These are phyloP conservation scores for Cryphonectria nitschkei DNA, from an alignment of 2,329 filamentous ascomycete genomes.

Conservation along the genomic window DNA sequence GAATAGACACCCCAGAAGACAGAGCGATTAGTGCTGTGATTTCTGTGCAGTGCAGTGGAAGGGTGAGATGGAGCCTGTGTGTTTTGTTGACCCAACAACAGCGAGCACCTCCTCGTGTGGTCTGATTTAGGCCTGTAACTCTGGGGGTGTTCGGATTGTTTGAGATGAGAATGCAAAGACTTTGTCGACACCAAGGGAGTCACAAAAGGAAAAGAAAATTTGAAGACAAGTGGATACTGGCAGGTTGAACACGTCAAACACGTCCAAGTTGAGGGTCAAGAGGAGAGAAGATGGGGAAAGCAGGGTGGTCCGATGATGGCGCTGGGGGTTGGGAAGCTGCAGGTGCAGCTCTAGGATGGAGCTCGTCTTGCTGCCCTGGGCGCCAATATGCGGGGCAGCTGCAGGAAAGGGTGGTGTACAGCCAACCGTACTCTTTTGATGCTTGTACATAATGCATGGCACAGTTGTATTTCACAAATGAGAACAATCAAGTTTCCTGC, in stretches of 20 bases:
- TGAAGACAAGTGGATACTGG: background rate
- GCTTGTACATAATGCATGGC: background rate
- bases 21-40: background rate
- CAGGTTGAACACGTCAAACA: conserved; percentile 13
- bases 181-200: background rate
- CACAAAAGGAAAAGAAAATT: background rate
- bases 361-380: conserved; percentile 1
- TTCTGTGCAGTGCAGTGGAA: background rate
- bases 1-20: background rate
- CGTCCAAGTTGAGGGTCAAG: background rate
- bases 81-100: conserved; percentile 1
- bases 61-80: background rate
- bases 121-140: conserved; percentile 10
- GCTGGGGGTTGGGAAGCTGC: conserved; percentile 7
- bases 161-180: background rate
- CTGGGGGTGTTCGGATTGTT: background rate
- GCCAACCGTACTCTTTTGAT: background rate
- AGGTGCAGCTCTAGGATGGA: conserved; percentile 8
- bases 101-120: background rate
- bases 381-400: background rate
- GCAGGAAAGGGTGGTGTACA: conserved; percentile 7
- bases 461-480: background rate
- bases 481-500: background rate
- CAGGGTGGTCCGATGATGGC: conserved; percentile 6
- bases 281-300: background rate